Conservation (phyloP, 495 filamentous ascomycete genomes). For the Hypoxylon subgilvum region DNA sequence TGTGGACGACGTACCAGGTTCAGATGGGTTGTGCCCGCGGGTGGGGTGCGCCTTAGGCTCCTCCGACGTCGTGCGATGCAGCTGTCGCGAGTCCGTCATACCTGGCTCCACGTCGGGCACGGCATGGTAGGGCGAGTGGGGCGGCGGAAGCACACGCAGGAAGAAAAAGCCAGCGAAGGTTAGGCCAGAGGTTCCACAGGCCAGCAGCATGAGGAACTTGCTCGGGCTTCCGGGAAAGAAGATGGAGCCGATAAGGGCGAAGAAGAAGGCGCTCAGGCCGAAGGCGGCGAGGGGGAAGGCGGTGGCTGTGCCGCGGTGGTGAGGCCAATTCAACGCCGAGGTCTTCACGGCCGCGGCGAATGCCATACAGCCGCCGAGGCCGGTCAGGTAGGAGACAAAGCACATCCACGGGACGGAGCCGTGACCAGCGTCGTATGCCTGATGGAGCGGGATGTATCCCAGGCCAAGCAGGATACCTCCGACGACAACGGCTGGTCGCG, state of each 20-base stretch:
- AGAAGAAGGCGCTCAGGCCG: slow-evolving; percentile 95
- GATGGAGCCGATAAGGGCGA: slow-evolving; percentile 75
- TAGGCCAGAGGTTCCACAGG: slow-evolving; percentile 77
- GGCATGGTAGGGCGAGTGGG: slow-evolving; percentile 65
- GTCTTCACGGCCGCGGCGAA: slow-evolving; percentile 85
- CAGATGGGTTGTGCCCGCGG: slow-evolving; percentile 50
- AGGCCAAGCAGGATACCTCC: slow-evolving; percentile 72
- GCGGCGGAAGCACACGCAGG: slow-evolving; percentile 74
- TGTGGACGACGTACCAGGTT: slow-evolving; percentile 75
- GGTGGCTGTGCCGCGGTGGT: slow-evolving; percentile 90
- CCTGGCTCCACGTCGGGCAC: slow-evolving; percentile 59
- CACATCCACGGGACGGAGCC: slow-evolving; percentile 73
- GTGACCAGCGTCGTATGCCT: slow-evolving; percentile 66
- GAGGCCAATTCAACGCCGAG: slow-evolving; percentile 91
- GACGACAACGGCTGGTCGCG: slow-evolving; percentile 73
- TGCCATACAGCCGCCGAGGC: slow-evolving; percentile 83
- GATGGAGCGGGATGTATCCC: slow-evolving; percentile 82
- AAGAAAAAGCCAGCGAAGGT: slow-evolving; percentile 80
- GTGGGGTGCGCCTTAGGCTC: slow-evolving; percentile 53
- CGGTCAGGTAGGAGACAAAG: slow-evolving; percentile 82
- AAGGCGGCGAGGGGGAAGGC: slow-evolving; percentile 92
- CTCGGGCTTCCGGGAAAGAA: slow-evolving; percentile 85
- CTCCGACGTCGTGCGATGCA: slow-evolving; percentile 68
- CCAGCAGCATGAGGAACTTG: slow-evolving; percentile 78
- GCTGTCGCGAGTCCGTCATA: slow-evolving; percentile 59